Evolutionary conservation across 331 rosid species (phyloP).

Genomic region (Telfairia occidentalis): DNA sequence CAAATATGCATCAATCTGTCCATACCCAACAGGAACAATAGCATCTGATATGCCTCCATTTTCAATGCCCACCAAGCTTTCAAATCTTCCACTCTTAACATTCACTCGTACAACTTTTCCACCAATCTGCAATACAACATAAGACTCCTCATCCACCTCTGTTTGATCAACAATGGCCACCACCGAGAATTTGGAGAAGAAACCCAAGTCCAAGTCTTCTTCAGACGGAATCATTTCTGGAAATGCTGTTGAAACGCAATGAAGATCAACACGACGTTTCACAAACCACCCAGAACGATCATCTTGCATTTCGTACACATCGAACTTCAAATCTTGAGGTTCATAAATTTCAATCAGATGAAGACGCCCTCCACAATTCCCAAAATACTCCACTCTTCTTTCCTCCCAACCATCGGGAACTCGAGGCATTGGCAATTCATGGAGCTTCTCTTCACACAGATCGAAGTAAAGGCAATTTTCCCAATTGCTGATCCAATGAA

Average conservation of each 20-base stretch:
- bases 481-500: slow-evolving; percentile 12
- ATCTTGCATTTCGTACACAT: slow-evolving; percentile 15
- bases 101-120: slow-evolving; percentile 5
- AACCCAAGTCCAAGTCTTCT: neutral
- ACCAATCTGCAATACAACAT: neutral
- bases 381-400: slow-evolving; percentile 8
- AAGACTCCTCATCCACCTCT: slow-evolving; percentile 7
- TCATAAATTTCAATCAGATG: slow-evolving; percentile 9
- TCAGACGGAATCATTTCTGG: neutral
- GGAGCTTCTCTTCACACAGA: neutral
- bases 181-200: neutral
- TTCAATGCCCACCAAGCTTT: neutral
- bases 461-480: slow-evolving; percentile 7
- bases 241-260: neutral
- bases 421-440: slow-evolving; percentile 11
- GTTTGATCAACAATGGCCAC: neutral
- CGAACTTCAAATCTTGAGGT: neutral
- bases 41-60: neutral
- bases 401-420: neutral
- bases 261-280: slow-evolving; percentile 19
- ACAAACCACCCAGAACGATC: slow-evolving; percentile 21
- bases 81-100: neutral
- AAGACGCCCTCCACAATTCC: slow-evolving; percentile 19
- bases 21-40: neutral
- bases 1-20: neutral